Evolutionary conservation across 345 rosid species (phyloP).

Genomic region (Eucalyptus marginata): DNA sequence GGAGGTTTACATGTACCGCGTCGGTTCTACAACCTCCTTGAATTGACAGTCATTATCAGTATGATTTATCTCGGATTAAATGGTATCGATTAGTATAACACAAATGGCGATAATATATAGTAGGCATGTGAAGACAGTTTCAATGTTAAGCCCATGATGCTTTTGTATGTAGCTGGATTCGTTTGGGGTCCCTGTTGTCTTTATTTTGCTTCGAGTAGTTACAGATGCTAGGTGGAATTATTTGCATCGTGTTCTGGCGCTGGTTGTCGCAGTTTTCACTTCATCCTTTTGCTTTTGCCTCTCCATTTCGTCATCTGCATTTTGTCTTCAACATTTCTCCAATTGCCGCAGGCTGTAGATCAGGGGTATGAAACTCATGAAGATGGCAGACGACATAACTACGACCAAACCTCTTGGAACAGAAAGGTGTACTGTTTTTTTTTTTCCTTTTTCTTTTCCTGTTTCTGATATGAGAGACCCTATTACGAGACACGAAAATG

Average conservation of each 20-base stretch:
- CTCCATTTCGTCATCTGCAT: background rate
- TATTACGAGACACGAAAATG: background rate
- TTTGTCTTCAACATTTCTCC: background rate
- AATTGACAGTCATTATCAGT: background rate
- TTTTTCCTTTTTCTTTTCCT: background rate
- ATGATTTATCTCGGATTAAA: no score
- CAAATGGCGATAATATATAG: background rate
- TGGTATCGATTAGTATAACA: no score
- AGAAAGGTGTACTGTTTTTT: slow-evolving; percentile 10
- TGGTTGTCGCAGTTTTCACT: background rate
- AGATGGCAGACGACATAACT: slow-evolving; percentile 2
- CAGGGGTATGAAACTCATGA: slow-evolving; percentile 11
- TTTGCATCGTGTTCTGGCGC: background rate
- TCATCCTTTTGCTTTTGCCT: background rate
- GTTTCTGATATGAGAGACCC: background rate
- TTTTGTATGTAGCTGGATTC: background rate
- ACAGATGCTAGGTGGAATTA: background rate
- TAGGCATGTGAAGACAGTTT: background rate
- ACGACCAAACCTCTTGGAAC: slow-evolving; percentile 5
- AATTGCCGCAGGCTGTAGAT: slow-evolving; percentile 7
- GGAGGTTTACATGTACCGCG: background rate
- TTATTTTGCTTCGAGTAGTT: background rate
- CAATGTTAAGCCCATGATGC: background rate
- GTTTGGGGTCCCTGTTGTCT: background rate
- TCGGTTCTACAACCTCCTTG: background rate